A percentile compares a stretch with the other conserved stretches of the same genome.
Conservation (phyloP, 352 stramenopile genomes). For the Lagenidium giganteum region DNA sequence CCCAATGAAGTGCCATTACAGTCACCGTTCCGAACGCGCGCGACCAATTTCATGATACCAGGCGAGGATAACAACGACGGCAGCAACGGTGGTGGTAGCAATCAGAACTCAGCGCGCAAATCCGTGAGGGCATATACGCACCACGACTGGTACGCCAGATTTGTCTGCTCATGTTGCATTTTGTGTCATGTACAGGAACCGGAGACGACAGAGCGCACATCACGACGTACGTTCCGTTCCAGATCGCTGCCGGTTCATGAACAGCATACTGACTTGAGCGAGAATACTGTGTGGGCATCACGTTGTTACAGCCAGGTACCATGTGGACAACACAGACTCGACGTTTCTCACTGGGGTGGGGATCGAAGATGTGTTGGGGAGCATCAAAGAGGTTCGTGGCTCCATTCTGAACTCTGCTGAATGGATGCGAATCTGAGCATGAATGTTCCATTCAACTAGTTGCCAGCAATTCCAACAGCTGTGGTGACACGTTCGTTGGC, state of each 20-base stretch:
- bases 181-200: too few relatives aligned
- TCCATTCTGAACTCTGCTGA: neutral
- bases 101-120: too few relatives aligned
- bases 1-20: conserved; percentile 51
- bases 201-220: too few relatives aligned
- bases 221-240: too few relatives aligned
- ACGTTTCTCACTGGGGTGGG: conserved; percentile 74
- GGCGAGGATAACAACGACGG: conserved; percentile 14
- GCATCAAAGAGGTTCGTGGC: conserved; percentile 12
- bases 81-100: too few relatives aligned
- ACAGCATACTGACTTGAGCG: too few relatives aligned
- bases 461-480: conserved; percentile 43
- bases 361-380: conserved; percentile 52
- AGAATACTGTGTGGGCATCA: too few relatives aligned
- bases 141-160: too few relatives aligned
- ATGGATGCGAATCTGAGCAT: neutral
- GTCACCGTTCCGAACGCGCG: conserved; percentile 44
- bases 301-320: too few relatives aligned
- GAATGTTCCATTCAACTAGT: conserved; percentile 9
- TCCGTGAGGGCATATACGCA: too few relatives aligned
- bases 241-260: too few relatives aligned
- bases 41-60: conserved; percentile 35
- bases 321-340: conserved; percentile 55
- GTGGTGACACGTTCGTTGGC: conserved; percentile 51
- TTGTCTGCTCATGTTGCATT: too few relatives aligned